Conservation (phyloP, 2,329 filamentous ascomycete species). For the Aspergillus costaricaensis region DNA sequence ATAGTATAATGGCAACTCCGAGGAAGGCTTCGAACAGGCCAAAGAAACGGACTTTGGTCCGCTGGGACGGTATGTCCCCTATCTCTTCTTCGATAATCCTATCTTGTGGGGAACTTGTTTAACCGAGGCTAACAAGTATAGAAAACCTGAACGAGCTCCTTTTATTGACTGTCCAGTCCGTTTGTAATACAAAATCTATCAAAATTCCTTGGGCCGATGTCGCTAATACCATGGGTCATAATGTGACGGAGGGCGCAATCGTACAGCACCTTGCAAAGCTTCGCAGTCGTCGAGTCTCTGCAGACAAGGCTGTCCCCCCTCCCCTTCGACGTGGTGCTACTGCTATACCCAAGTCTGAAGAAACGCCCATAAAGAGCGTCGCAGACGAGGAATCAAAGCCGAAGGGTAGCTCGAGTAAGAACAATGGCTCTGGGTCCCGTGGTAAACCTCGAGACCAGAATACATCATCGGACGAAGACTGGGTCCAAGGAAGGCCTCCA, state of each 20-base stretch:
- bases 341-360: slow-evolving; percentile 16
- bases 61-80: slow-evolving; percentile 44
- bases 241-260: slow-evolving; percentile 48
- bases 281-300: slow-evolving; percentile 36
- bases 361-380: not conserved
- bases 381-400: not conserved
- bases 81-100: not conserved
- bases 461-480: slow-evolving; percentile 11
- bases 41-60: slow-evolving; percentile 41
- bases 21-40: slow-evolving; percentile 28
- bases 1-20: not conserved
- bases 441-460: not conserved
- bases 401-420: not conserved
- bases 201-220: slow-evolving; percentile 48
- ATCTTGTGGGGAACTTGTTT: not conserved
- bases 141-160: slow-evolving; percentile 48
- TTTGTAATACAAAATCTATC: slow-evolving; percentile 39
- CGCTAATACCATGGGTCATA: slow-evolving; percentile 41
- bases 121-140: slow-evolving; percentile 26
- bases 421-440: not conserved
- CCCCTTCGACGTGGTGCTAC: slow-evolving; percentile 39
- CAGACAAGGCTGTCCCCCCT: slow-evolving; percentile 42
- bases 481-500: not conserved
- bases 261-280: slow-evolving; percentile 51
- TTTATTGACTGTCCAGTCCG: slow-evolving; percentile 45